These are phyloP conservation scores for Nicotiana rustica DNA, from an alignment of 305 asterid genomes.

Conservation along the genomic window DNA sequence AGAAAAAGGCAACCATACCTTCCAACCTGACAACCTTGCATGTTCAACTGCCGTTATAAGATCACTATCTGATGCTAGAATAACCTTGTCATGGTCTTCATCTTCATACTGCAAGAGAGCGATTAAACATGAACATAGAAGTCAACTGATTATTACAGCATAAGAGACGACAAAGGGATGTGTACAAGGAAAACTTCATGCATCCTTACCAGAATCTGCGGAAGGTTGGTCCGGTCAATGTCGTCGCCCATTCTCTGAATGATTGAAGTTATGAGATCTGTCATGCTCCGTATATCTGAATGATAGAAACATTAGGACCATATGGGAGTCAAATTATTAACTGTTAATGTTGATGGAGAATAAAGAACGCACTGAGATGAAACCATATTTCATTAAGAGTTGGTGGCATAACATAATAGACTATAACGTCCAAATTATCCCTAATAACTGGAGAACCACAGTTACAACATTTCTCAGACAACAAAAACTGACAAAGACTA, in stretches of 20 bases:
- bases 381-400: slow-evolving; percentile 10
- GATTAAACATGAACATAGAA: not conserved
- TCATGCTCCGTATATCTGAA: slow-evolving; percentile 71
- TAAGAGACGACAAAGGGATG: not conserved
- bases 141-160: not conserved
- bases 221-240: slow-evolving; percentile 84
- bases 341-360: slow-evolving; percentile 5
- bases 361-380: not conserved
- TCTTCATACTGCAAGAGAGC: slow-evolving; percentile 80
- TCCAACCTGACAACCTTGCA: slow-evolving; percentile 93
- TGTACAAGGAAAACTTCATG: not conserved
- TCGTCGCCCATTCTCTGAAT: slow-evolving; percentile 93
- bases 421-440: not conserved
- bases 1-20: slow-evolving; percentile 58
- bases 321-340: not conserved
- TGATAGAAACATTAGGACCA: slow-evolving; percentile 26
- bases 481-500: not conserved
- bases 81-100: slow-evolving; percentile 85
- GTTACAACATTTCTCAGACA: slow-evolving; percentile 17
- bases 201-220: slow-evolving; percentile 82
- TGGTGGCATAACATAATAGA: slow-evolving; percentile 9
- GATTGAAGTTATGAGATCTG: slow-evolving; percentile 81
- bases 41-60: slow-evolving; percentile 92
- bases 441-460: not conserved
- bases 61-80: slow-evolving; percentile 91